Conservation (phyloP, 495 filamentous ascomycete species). For the Lepidopterella palustris region DNA sequence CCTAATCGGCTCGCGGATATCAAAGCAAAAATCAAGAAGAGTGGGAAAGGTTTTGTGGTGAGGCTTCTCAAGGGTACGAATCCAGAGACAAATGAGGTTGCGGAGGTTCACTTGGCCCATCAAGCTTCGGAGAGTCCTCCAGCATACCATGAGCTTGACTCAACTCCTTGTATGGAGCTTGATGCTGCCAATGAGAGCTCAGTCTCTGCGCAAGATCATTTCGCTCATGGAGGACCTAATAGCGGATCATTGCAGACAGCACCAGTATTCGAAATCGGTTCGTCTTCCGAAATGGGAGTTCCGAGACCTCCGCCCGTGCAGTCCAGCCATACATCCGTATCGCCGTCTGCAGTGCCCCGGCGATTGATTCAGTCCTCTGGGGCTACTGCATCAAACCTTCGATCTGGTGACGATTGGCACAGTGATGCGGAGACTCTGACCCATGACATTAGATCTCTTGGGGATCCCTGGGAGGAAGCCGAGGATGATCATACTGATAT, state of each 20-base stretch:
- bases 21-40: conserved; percentile 28
- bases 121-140: not conserved
- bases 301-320: not conserved
- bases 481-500: conserved; percentile 16
- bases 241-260: too few relatives aligned
- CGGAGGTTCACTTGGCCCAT: conserved; percentile 22
- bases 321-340: not conserved
- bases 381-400: not conserved
- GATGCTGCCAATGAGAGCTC: not conserved
- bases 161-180: not conserved
- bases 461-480: conserved; percentile 6
- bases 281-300: conserved; percentile 21
- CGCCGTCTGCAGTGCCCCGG: conserved; percentile 1
- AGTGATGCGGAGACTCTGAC: conserved; percentile 25
- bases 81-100: conserved; percentile 20
- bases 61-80: conserved; percentile 23
- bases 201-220: not conserved
- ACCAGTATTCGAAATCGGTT: not conserved
- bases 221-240: not conserved
- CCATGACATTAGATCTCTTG: conserved; percentile 7
- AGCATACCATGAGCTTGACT: conserved; percentile 17
- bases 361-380: conserved; percentile 3
- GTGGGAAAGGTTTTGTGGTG: conserved; percentile 26
- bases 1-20: conserved; percentile 22
- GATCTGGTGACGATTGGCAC: conserved; percentile 18